These are phyloP conservation scores for Fagus crenata DNA, from an alignment of 306 rosid species.

Conservation along the genomic window DNA sequence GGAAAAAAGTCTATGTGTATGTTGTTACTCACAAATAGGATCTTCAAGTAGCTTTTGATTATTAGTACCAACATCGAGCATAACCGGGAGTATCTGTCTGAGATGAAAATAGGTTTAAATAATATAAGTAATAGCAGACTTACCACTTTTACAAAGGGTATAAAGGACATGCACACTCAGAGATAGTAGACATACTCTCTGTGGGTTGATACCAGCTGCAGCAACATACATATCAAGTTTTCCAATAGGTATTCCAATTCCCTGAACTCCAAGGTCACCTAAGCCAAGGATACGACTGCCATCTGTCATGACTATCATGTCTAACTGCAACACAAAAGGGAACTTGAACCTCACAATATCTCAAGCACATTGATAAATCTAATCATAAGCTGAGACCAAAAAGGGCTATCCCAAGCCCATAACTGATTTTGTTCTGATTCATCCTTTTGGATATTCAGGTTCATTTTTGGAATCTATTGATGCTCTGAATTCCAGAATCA, in stretches of 20 bases:
- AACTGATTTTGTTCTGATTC: background rate
- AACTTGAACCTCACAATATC: slow-evolving; percentile 19
- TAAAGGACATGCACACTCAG: background rate
- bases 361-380: background rate
- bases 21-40: slow-evolving; percentile 77
- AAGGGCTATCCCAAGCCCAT: background rate
- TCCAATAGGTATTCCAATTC: slow-evolving; percentile 96
- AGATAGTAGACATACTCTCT: slow-evolving; percentile 60
- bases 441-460: background rate
- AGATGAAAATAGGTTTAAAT: slow-evolving; percentile 31
- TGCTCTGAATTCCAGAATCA: background rate
- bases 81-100: slow-evolving; percentile 87
- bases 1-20: slow-evolving; percentile 6
- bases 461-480: background rate
- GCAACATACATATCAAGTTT: slow-evolving; percentile 99
- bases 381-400: background rate
- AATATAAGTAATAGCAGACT: slow-evolving; percentile 22
- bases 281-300: slow-evolving; percentile 99
- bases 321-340: slow-evolving; percentile 68
- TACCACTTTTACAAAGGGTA: slow-evolving; percentile 7
- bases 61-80: slow-evolving; percentile 98
- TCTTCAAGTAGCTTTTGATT: slow-evolving; percentile 87
- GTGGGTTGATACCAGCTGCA: slow-evolving; percentile 98
- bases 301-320: slow-evolving; percentile 97
- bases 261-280: slow-evolving; percentile 99